A percentile compares a stretch with the other conserved stretches of the same genome.
Evolutionary conservation across 345 rosid genomes (phyloP).

Genomic region (Lepidium didymum): DNA sequence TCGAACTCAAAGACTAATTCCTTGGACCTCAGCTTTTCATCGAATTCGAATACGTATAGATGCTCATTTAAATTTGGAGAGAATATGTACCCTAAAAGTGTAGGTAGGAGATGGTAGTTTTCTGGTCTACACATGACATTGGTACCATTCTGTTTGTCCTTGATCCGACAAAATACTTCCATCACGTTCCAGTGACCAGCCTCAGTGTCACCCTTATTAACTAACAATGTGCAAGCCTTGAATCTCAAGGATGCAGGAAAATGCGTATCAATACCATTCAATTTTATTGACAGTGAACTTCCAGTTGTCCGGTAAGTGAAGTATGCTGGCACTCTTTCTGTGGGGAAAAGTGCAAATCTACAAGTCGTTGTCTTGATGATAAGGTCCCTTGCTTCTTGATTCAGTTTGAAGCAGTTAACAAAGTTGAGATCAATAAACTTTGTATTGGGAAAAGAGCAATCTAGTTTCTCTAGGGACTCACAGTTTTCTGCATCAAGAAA

Average conservation of each 20-base stretch:
- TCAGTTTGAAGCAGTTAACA: background rate
- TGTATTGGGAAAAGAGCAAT: background rate
- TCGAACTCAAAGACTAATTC: background rate
- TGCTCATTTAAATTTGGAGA: background rate
- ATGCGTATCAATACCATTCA: background rate
- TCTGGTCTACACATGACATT: background rate
- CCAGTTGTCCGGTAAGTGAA: background rate
- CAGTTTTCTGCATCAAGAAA: background rate
- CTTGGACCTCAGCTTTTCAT: background rate
- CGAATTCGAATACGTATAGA: background rate
- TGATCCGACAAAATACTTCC: background rate
- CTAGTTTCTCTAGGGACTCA: background rate
- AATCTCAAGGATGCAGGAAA: background rate
- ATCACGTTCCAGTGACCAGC: background rate
- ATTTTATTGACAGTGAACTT: background rate
- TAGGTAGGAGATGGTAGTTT: background rate
- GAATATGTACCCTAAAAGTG: too few relatives aligned
- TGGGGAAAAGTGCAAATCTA: background rate
- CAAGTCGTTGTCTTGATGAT: background rate
- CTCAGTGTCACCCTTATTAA: background rate
- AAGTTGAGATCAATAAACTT: background rate
- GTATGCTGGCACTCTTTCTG: background rate
- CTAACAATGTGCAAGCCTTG: background rate
- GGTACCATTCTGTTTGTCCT: background rate
- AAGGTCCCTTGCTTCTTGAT: background rate